Evolutionary conservation across 2,329 filamentous ascomycete species (phyloP), one percentile per base, ranked within the genome.

Genomic region (Trichoderma atrobrunneum): DNA sequence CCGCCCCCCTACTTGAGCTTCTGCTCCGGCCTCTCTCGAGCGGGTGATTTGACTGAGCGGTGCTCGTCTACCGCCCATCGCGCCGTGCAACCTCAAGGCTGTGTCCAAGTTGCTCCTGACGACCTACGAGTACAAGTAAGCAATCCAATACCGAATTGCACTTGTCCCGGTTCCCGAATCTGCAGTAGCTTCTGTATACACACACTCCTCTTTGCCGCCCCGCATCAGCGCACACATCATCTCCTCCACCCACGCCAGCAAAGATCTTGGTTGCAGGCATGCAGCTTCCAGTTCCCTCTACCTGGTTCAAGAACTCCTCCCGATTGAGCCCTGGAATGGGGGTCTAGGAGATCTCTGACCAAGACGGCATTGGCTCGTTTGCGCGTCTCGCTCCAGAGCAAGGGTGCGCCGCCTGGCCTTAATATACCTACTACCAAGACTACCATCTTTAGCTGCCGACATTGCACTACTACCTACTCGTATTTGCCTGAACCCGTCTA

Each of bases 351-450:
- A 72, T 66, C 30, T 63, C 60, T 66, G 64, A 36, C 32, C 36
- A 60, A 48, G 57, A 57, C 57, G 54, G 68, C 72, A 72, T 70
- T 75, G 71, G 62, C 72, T 43, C 70, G 39, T 76, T 65, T 72
- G 67, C 56, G 74, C 73, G 74, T 72, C 60, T 54, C 71, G 54
- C 61, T 56, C 69, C 72, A 68, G 66, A 70, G 73, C 74, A 72
- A 71, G 72, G 70, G 71, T 73, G 71, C 65, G 68, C 61, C 66
- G 51, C 59, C 68, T 67, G 34, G 30, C 36, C 56, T 71, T 70
- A 61, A 64, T 70, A 72, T 72, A 72, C 59, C 70, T 72, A 72
- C 66, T 62, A 56, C 64, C 18, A 61, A 30, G 30, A 66, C 71
- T 16, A 60, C 39, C 28, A 54, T 39, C 26, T 57, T 57, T 70